phyloP scores from a whole-genome alignment of 352 stramenopile genomes.

The Pseudoperonospora humuli region DNA sequence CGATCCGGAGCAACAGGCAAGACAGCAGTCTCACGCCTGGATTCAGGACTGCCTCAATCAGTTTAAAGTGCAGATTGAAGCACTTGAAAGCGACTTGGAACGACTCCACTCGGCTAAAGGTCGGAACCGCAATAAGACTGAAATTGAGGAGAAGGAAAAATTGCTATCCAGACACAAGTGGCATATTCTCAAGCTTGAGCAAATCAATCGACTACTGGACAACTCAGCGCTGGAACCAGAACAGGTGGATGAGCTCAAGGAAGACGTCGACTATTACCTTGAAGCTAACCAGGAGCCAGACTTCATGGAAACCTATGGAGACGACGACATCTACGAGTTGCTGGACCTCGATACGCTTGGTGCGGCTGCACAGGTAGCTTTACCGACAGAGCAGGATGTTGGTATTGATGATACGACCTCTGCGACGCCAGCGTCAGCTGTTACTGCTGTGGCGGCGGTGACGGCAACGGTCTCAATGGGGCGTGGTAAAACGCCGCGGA shows the following conservation, averaged over 20 bases:
- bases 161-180: conserved; percentile 91
- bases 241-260: conserved; percentile 93
- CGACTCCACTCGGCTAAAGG: conserved; percentile 81
- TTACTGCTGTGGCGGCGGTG: background rate
- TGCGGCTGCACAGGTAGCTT: conserved; percentile 56
- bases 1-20: conserved; percentile 81
- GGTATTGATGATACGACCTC: conserved; percentile 45
- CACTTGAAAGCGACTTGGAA: conserved; percentile 76
- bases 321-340: conserved; percentile 93
- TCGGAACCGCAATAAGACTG: conserved; percentile 92
- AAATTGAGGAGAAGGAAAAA: conserved; percentile 89
- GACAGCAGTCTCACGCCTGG: conserved; percentile 76
- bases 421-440: conserved; percentile 1
- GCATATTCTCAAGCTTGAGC: conserved; percentile 96
- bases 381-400: conserved; percentile 67
- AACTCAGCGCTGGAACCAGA: conserved; percentile 92
- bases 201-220: conserved; percentile 96
- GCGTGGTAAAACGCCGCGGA: conserved; percentile 59
- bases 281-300: conserved; percentile 91
- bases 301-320: conserved; percentile 88
- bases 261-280: conserved; percentile 98
- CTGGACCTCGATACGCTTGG: conserved; percentile 91
- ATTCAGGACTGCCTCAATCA: conserved; percentile 75
- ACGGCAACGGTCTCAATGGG: conserved; percentile 2
- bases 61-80: conserved; percentile 87